phyloP scores from a whole-genome alignment of 495 filamentous ascomycete species.

The Xylaria longipes region DNA sequence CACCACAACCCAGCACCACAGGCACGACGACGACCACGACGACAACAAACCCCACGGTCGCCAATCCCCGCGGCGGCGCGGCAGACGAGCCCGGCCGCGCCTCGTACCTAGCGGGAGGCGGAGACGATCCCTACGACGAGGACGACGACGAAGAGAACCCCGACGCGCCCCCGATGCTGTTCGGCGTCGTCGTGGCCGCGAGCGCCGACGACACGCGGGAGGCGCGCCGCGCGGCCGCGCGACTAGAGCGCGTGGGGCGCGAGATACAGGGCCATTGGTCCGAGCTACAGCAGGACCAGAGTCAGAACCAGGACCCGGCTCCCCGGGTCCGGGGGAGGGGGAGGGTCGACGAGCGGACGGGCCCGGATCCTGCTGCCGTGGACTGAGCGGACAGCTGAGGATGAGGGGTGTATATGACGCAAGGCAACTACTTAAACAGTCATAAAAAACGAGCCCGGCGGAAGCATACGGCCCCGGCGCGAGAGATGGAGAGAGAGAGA shows the following conservation, averaged over 20 bases:
- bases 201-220: conserved; percentile 37
- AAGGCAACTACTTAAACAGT: neutral
- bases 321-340: neutral
- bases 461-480: neutral
- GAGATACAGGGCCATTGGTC: conserved; percentile 43
- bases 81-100: neutral
- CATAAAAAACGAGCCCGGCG: neutral
- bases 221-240: conserved; percentile 40
- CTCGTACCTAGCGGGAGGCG: neutral
- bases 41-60: neutral
- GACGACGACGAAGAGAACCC: conserved; percentile 26
- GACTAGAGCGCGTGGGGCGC: conserved; percentile 46
- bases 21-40: neutral
- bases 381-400: conserved; percentile 28
- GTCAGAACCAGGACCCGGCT: neutral
- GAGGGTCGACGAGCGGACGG: neutral
- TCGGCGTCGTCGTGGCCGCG: conserved; percentile 43
- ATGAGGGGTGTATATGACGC: neutral
- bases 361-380: conserved; percentile 11
- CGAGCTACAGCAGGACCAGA: conserved; percentile 23
- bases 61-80: conserved; percentile 23
- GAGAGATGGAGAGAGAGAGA: neutral
- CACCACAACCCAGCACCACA: neutral
- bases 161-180: conserved; percentile 39
- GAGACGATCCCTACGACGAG: neutral